Base-by-base conservation (phyloP, 225 moss, liverwort and hornwort genomes). In the Rhytidiadelphus loreus region DNA sequence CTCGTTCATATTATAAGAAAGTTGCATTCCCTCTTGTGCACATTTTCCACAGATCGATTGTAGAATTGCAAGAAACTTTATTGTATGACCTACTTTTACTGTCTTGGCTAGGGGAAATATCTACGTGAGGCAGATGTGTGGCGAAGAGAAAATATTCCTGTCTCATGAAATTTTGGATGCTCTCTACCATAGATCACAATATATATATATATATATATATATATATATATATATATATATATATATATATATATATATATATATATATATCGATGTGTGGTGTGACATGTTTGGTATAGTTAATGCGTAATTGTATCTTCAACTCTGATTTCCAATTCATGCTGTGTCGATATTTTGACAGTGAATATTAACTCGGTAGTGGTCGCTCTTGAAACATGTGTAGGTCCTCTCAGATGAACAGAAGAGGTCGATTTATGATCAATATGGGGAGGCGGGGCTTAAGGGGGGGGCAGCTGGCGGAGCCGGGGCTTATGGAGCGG, bases 401-500 rank as follows among this genome's bases (percentile, higher is more conserved):
- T 90, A 99, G 98, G 93, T 99, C 88, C 96, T 99, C 83, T 99
- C 98, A 77, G 98, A 99, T 88, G 98, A 97, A 84, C 97, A 99
- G 88, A 99, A 97, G 90, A 95, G 96, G 89, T 97, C 98, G 82
- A 80, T 94, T 88, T 99, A 97, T 91, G 98, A 99, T 86, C 97
- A 96, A 83, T 99, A 83, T 89, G 98, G 98, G 87, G 98, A 99
- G 89, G 98, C 97, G 87, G 98, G 98, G 88, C 86, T 99, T 24
- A 97, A 94, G 90, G 92, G 95, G 55, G 95, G 92, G 88, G 94
- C 94, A 85, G 85, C 92, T 90, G 92, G 90, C 61, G 97, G 96
- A 87, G 97, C 95, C 63, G 97, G 96, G 88, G 95, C 96, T 61
- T 97, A 97, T 94, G 91, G 91, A 80, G 93, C 96, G 88, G 98